phyloP scores from a whole-genome alignment of 2,329 filamentous ascomycete genomes.

The Epichloe festucae region DNA sequence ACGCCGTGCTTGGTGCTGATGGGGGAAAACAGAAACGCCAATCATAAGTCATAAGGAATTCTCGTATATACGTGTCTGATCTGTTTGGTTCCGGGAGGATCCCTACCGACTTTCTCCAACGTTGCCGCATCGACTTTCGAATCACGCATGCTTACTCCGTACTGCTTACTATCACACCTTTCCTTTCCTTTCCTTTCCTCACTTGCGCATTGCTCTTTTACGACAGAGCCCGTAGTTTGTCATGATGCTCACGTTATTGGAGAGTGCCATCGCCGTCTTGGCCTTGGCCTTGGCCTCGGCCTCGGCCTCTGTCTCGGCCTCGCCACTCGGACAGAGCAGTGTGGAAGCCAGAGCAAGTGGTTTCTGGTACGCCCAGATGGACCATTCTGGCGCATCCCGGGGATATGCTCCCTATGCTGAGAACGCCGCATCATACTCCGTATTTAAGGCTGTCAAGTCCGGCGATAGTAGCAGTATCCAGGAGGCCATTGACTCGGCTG shows the following conservation, averaged over 20 bases:
- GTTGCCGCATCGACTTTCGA: no score
- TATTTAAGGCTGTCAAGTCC: constrained; percentile 24
- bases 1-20: no score
- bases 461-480: constrained; percentile 26
- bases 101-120: no score
- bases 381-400: constrained; percentile 23
- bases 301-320: constrained; percentile 9
- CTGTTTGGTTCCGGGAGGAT: no score
- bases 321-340: constrained; percentile 1
- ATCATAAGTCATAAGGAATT: no score
- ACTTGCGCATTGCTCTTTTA: no score
- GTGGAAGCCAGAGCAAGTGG: constrained; percentile 8
- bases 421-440: constrained; percentile 22
- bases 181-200: no score
- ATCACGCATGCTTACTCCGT: no score
- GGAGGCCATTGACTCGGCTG: constrained; percentile 24
- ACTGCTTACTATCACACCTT: no score
- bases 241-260: not conserved
- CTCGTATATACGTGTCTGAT: no score
- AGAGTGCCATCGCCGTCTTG: constrained; percentile 3
- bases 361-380: constrained; percentile 31
- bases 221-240: not conserved
- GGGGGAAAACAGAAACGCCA: no score
- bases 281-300: constrained; percentile 7
- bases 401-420: constrained; percentile 28